These are phyloP conservation scores for Aureobasidium subglaciale DNA, from an alignment of 2,329 filamentous ascomycete species.

Conservation along the genomic window DNA sequence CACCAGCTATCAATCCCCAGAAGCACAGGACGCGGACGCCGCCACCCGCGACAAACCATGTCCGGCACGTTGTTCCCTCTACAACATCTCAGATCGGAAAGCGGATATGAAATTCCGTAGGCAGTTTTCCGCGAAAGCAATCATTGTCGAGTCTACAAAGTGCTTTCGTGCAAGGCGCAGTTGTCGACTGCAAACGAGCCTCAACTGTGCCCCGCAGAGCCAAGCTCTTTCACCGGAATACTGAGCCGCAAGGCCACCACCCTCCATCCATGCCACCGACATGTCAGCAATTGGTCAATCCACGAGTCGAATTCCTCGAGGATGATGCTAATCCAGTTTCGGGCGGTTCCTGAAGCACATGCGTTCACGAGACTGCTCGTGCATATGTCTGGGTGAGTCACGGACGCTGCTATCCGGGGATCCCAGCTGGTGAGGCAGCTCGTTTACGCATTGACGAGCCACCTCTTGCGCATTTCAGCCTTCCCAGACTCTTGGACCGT, in stretches of 20 bases:
- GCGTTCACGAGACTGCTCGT: slow-evolving; percentile 4
- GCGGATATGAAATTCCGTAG: background rate
- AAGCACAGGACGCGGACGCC: background rate
- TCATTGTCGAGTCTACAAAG: slow-evolving; percentile 2
- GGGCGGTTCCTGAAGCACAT: slow-evolving; percentile 5
- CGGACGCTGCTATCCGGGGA: background rate
- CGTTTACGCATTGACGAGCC: background rate
- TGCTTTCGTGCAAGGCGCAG: slow-evolving; percentile 9
- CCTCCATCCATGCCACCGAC: background rate
- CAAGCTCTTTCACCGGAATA: slow-evolving; percentile 4
- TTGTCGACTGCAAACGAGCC: slow-evolving; percentile 2
- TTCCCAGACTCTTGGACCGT: slow-evolving; percentile 1
- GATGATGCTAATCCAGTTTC: background rate
- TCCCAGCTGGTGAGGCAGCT: background rate
- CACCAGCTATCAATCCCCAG: background rate
- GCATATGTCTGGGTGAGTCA: slow-evolving; percentile 7
- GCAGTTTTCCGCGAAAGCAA: background rate
- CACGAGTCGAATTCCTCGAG: background rate
- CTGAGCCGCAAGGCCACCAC: slow-evolving; percentile 2
- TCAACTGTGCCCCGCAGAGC: slow-evolving; percentile 6
- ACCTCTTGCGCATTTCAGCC: slow-evolving; percentile 7
- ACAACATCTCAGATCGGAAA: slow-evolving; percentile 4
- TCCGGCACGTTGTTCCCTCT: background rate
- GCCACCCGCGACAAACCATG: slow-evolving; percentile 4
- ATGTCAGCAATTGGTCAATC: slow-evolving; percentile 13